Conservation (phyloP, 2,329 filamentous ascomycete species). For the Rhytidhysteron rufulum region DNA sequence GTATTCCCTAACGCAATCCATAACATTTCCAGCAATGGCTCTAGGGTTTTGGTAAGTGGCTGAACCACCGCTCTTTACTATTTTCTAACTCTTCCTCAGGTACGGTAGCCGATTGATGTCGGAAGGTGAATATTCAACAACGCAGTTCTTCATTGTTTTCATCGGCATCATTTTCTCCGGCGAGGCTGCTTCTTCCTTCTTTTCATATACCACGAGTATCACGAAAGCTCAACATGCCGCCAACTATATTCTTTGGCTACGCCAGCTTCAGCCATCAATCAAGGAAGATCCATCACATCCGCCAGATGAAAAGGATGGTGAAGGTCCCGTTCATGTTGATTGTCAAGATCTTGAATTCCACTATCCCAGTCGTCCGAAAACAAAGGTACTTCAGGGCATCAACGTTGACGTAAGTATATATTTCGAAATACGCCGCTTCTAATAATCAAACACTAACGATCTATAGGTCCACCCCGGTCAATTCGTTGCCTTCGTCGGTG, state of each 20-base stretch:
- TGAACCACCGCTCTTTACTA: not conserved
- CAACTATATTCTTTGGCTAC: conserved; percentile 46
- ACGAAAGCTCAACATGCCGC: conserved; percentile 33
- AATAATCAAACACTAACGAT: conserved; percentile 17
- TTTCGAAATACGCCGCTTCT: not conserved
- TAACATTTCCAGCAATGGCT: conserved; percentile 71
- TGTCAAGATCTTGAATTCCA: conserved; percentile 11
- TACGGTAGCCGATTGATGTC: conserved; percentile 69
- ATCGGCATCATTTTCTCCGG: conserved; percentile 65
- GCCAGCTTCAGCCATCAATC: conserved; percentile 34
- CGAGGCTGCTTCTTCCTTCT: conserved; percentile 63
- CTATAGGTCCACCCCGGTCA: conserved; percentile 32
- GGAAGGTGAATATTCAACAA: conserved; percentile 63
- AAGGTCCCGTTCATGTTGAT: conserved; percentile 28
- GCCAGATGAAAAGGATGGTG: conserved; percentile 29
- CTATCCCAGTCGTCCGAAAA: conserved; percentile 21
- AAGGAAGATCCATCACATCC: conserved; percentile 31
- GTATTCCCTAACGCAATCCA: conserved; percentile 75
- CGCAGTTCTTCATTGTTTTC: conserved; percentile 57
- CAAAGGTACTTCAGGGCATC: conserved; percentile 27
- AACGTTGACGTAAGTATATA: conserved; percentile 15
- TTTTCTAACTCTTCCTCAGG: too few relatives aligned
- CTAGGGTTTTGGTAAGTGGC: conserved; percentile 81
- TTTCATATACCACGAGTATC: conserved; percentile 42
- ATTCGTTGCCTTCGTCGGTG: conserved; percentile 46